Conservation (phyloP, 208 protist genomes). For the Leishmania gerbilli region DNA sequence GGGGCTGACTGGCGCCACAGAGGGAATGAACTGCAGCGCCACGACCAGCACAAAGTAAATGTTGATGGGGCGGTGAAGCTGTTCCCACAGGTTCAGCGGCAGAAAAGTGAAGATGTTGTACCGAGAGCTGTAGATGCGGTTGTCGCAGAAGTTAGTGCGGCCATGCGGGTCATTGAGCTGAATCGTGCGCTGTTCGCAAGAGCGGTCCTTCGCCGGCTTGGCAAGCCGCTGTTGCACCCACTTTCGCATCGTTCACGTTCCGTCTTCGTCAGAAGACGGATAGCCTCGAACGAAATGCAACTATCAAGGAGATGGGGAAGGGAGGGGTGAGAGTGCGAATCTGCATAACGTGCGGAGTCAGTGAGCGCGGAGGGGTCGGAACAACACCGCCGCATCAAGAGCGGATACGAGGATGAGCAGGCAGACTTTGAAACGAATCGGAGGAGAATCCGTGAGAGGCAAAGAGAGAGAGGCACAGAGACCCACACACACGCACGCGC, state of each 20-base stretch:
- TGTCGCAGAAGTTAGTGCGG: constrained; percentile 51
- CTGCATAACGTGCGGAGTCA: neutral
- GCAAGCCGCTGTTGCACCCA: constrained; percentile 27
- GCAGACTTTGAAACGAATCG: neutral
- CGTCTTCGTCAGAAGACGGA: neutral
- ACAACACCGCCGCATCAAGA: neutral
- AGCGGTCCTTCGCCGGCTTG: constrained; percentile 27
- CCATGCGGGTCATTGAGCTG: constrained; percentile 26
- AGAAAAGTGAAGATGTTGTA: constrained; percentile 96
- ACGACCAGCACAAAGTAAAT: constrained; percentile 95
- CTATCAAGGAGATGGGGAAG: neutral
- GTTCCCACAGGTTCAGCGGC: constrained; percentile 94
- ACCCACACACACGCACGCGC: neutral
- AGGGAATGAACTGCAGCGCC: constrained; percentile 86
- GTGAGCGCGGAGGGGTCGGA: neutral
- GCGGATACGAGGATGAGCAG: neutral
- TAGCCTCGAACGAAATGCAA: neutral
- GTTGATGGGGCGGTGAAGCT: constrained; percentile 95
- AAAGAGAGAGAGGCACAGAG: neutral
- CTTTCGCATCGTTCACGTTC: constrained; percentile 13
- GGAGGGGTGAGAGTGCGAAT: neutral
- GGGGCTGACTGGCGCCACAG: constrained; percentile 86
- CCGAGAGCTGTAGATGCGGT: constrained; percentile 92
- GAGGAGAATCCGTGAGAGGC: neutral
- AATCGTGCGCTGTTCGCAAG: constrained; percentile 44